These are phyloP conservation scores for Pleoardoris graminearum DNA, from an alignment of 2,329 filamentous ascomycete species.

Conservation along the genomic window DNA sequence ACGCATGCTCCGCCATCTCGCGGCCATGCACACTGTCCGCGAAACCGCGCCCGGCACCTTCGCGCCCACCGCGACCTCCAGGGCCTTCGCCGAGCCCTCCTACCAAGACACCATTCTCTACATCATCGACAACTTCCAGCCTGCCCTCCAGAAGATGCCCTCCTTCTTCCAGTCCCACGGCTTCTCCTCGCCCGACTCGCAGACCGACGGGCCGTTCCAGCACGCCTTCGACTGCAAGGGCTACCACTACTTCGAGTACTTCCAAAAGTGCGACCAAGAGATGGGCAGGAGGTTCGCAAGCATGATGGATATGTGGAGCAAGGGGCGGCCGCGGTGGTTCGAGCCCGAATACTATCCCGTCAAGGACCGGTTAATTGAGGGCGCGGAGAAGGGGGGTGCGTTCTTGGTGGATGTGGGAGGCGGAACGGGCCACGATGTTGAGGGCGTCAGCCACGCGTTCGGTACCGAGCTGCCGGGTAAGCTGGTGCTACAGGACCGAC, in stretches of 20 bases:
- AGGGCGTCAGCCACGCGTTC: slow-evolving; percentile 23
- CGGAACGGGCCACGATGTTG: slow-evolving; percentile 29
- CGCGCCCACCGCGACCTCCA: slow-evolving; percentile 21
- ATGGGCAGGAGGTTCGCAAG: slow-evolving; percentile 30
- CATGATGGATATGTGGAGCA: slow-evolving; percentile 35
- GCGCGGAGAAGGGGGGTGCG: slow-evolving; percentile 8
- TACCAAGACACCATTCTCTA: slow-evolving; percentile 30
- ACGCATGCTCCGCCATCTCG: slow-evolving; percentile 34
- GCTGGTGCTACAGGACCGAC: slow-evolving; percentile 28
- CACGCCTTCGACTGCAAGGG: slow-evolving; percentile 26
- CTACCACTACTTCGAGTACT: slow-evolving; percentile 28
- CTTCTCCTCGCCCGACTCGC: slow-evolving; percentile 21
- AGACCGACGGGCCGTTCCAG: slow-evolving; percentile 28
- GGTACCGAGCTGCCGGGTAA: slow-evolving; percentile 19
- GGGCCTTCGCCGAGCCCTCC: slow-evolving; percentile 19
- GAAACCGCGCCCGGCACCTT: slow-evolving; percentile 24
- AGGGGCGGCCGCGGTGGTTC: slow-evolving; percentile 30
- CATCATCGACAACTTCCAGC: slow-evolving; percentile 26
- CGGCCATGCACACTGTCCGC: slow-evolving; percentile 26
- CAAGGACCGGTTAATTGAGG: slow-evolving; percentile 23
- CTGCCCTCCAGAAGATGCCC: slow-evolving; percentile 22
- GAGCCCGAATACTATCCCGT: slow-evolving; percentile 28
- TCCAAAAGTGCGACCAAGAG: slow-evolving; percentile 23
- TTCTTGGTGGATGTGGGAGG: slow-evolving; percentile 34
- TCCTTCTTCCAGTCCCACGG: slow-evolving; percentile 20